phyloP scores from a whole-genome alignment of 495 filamentous ascomycete genomes.

The Letharia lupina region DNA sequence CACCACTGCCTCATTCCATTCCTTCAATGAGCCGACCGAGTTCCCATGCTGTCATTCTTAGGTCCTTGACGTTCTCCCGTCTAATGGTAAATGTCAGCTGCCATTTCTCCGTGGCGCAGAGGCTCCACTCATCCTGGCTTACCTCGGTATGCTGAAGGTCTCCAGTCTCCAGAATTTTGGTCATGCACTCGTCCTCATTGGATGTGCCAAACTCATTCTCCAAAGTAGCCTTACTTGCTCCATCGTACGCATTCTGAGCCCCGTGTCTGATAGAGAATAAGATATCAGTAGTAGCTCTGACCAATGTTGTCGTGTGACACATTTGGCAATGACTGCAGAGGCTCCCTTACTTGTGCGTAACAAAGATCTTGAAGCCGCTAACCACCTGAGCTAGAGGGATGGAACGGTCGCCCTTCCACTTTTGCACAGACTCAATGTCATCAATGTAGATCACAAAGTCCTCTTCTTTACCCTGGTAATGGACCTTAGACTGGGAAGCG shows the following conservation, averaged over 20 bases:
- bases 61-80: constrained; percentile 34
- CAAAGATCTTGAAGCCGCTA: constrained; percentile 80
- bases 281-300: neutral
- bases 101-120: neutral
- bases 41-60: constrained; percentile 40
- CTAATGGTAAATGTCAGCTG: constrained; percentile 22
- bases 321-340: neutral
- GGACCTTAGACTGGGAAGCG: constrained; percentile 64
- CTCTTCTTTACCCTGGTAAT: constrained; percentile 81
- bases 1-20: neutral
- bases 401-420: constrained; percentile 75
- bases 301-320: neutral
- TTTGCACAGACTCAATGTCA: constrained; percentile 56
- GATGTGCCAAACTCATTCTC: constrained; percentile 82
- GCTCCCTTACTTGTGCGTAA: constrained; percentile 71
- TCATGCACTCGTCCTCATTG: constrained; percentile 68
- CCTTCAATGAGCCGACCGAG: constrained; percentile 33
- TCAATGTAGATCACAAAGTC: constrained; percentile 92
- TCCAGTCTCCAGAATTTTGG: constrained; percentile 71
- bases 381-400: constrained; percentile 79
- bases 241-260: constrained; percentile 68
- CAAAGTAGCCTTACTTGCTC: constrained; percentile 61
- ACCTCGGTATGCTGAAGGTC: constrained; percentile 59
- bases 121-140: constrained; percentile 26
- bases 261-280: constrained; percentile 56